phyloP scores from a whole-genome alignment of 768 basidiomycete species.

The Gloeopeniophorella convolvens region DNA sequence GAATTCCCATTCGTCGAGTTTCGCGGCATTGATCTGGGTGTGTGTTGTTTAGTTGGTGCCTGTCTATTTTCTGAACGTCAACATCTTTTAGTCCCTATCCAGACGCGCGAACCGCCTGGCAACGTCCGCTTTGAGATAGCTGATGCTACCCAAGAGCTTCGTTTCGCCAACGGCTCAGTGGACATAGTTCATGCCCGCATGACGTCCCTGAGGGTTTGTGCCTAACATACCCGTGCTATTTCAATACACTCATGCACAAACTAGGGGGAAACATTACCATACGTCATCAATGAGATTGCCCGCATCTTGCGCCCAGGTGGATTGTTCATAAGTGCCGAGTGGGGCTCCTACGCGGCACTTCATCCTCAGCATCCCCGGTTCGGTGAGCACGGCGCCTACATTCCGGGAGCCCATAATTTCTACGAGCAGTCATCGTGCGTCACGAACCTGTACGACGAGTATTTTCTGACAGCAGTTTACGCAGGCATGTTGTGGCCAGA shows the following conservation, averaged over 20 bases:
- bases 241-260: slow-evolving; percentile 17
- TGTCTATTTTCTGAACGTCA: neutral
- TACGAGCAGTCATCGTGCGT: slow-evolving; percentile 8
- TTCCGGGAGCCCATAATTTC: slow-evolving; percentile 12
- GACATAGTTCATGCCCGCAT: slow-evolving; percentile 64
- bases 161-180: slow-evolving; percentile 49
- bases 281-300: slow-evolving; percentile 48
- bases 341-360: slow-evolving; percentile 36
- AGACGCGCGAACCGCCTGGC: slow-evolving; percentile 49
- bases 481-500: slow-evolving; percentile 4
- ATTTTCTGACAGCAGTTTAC: neutral
- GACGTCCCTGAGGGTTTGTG: slow-evolving; percentile 52
- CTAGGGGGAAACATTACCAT: slow-evolving; percentile 51
- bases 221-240: neutral
- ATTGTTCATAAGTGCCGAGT: slow-evolving; percentile 60
- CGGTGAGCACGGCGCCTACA: neutral
- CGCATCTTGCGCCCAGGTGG: slow-evolving; percentile 69
- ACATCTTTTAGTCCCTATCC: slow-evolving; percentile 53
- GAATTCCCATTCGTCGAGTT: slow-evolving; percentile 60
- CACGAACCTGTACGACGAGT: neutral
- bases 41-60: slow-evolving; percentile 23
- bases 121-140: slow-evolving; percentile 65
- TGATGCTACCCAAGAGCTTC: slow-evolving; percentile 44
- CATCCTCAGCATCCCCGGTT: slow-evolving; percentile 14
- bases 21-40: slow-evolving; percentile 73